Base-by-base conservation (phyloP, 164 flowering plant species). In the Vitis riparia region DNA sequence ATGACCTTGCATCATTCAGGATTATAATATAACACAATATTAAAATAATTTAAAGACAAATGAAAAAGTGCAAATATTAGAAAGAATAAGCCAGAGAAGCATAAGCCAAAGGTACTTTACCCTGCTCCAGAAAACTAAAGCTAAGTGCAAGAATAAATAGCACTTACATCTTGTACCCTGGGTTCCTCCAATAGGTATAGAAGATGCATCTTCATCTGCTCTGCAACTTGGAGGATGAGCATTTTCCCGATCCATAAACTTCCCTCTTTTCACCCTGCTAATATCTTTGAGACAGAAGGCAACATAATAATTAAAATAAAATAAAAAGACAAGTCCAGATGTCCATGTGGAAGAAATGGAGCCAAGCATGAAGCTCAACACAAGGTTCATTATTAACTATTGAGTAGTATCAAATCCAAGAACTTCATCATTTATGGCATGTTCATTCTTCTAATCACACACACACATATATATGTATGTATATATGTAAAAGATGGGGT, bases 211-310 rank as follows among this genome's bases (percentile, higher is more conserved):
- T 60, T 29, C 75, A 68, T 67, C 68, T 47, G 53, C 58, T 62
- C 74, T 67, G 72, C 11, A 17, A 59, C 37, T 62, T 29, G 32
- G 23, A 61, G 59, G 69, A 66, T 29, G 13, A 63, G 50, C 76
- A 50, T 62, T 48, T 47, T 77, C 76, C 59, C 15, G 10, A 62
- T 71, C 78, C 15, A 62, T 64, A 67, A 79, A 77, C 56, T 66
- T 68, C 60, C 76, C 82, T 59, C 79, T 80, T 73, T 76, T 82
- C 27, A 7, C 62, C 59, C 71, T 65, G 55, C 71, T 65, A 58
- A 47, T 66, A 68, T 79, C 83, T 80, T 62, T 53, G 48, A 68
- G 30, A n/a, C 51, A 67, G 55, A 55, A 59, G 23, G 27, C 7
- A 37, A 37, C 7, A 37, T 37, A 37, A 37, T 37, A 37, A 37